Percentiles rank a stretch among this genome's conserved stretches.
Conservation (phyloP, 176 grass and related monocot species). For the Thalia dealbata region DNA sequence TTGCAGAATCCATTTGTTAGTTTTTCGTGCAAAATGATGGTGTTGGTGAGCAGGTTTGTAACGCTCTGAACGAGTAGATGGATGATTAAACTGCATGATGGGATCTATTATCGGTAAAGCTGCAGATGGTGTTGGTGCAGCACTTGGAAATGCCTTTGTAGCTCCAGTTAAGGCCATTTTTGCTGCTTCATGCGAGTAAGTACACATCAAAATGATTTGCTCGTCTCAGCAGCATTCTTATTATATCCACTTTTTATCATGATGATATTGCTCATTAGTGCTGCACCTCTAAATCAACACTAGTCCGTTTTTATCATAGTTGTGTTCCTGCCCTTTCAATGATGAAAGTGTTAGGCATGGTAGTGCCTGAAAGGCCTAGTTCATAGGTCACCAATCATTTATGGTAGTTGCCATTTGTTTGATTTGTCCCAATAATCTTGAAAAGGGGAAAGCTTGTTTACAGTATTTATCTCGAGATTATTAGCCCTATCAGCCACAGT, state of each 20-base stretch:
- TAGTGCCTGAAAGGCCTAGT: neutral
- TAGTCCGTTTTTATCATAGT: no score
- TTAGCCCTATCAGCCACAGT: no score
- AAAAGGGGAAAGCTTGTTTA: no score
- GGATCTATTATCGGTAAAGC: constrained; percentile 12
- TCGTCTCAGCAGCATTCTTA: neutral
- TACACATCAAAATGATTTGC: neutral
- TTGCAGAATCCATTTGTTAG: neutral
- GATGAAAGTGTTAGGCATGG: no score
- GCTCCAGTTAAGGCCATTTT: constrained; percentile 16
- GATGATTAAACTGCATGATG: neutral
- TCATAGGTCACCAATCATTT: neutral
- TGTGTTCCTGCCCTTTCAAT: no score
- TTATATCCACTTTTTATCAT: neutral
- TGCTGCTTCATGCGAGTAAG: constrained; percentile 20
- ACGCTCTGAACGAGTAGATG: neutral
- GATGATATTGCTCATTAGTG: no score
- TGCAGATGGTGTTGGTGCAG: constrained; percentile 8
- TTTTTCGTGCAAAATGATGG: neutral
- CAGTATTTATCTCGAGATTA: no score
- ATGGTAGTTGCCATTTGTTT: no score
- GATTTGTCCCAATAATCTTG: no score
- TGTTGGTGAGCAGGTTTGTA: neutral
- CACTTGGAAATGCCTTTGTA: constrained; percentile 8
- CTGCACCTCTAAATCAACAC: no score